Evolutionary conservation across 108 stramenopile species (phyloP).

Genomic region (Conticribra weissflogii): DNA sequence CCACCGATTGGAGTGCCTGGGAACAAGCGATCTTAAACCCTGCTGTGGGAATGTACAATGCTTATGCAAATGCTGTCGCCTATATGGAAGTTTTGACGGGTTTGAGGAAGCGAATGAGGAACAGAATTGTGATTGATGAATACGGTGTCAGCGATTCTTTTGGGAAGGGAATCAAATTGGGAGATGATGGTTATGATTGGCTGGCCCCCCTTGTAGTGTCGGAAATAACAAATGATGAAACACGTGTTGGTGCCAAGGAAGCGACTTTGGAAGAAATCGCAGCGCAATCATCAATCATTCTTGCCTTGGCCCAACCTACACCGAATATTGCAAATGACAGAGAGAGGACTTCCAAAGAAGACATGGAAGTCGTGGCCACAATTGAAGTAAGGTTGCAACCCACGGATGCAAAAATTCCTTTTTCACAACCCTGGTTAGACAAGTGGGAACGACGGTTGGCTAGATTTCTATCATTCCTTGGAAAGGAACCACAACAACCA

Average conservation of each 20-base stretch:
- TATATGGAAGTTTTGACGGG: slow-evolving; percentile 84
- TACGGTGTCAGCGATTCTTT: background rate
- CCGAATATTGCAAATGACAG: too few species aligned
- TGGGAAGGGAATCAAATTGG: slow-evolving; percentile 11
- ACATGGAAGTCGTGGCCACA: slow-evolving; percentile 72
- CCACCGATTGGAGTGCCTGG: slow-evolving; percentile 57
- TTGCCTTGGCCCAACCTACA: slow-evolving; percentile 53
- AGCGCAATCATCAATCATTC: slow-evolving; percentile 64
- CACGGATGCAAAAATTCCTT: slow-evolving; percentile 88
- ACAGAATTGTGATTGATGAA: slow-evolving; percentile 30
- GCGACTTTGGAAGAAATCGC: slow-evolving; percentile 46
- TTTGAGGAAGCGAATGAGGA: slow-evolving; percentile 53
- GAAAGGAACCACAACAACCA: too few species aligned
- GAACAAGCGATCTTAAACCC: slow-evolving; percentile 71
- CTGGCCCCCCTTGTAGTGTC: slow-evolving; percentile 39
- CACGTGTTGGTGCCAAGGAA: slow-evolving; percentile 3
- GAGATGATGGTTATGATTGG: slow-evolving; percentile 26
- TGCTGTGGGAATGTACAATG: slow-evolving; percentile 72
- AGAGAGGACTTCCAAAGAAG: too few species aligned
- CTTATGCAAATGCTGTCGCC: slow-evolving; percentile 67
- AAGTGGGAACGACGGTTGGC: slow-evolving; percentile 65
- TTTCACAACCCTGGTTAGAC: slow-evolving; percentile 83
- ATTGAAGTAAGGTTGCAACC: slow-evolving; percentile 82
- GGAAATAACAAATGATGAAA: background rate
- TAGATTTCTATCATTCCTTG: slow-evolving; percentile 46